Base-by-base conservation (phyloP, 2,329 filamentous ascomycete genomes). In the Akanthomyces dipterigenus region DNA sequence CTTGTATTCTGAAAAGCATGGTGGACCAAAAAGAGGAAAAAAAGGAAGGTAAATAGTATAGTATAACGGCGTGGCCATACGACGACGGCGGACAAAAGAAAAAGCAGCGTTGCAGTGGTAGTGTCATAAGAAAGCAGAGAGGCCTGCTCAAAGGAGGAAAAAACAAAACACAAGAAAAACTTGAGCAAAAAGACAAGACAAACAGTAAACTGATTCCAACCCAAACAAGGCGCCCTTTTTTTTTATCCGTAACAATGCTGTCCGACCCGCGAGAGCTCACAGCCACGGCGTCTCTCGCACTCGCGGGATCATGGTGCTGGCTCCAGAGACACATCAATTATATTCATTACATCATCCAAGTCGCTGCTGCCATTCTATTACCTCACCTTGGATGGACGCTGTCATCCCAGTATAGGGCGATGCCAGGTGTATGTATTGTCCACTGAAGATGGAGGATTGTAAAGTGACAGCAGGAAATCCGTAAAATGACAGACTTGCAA, bases 221-320 rank as follows among this genome's bases (percentile, higher is more conserved):
- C 54, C 36, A 49, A 42, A 38, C n/a, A 50, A 58, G 45, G 45
- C 45, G 55, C 55, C 38, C 40, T 42, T 58, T 58, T 55, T 58
- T 14, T 58, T 58, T 50, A 26, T 9, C 55, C 43, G 20, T 28
- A 50, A 42, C 18, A 49, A 58, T 50, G 46, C 55, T 50, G 16
- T 50, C n/a, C 24, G 34, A 31, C 28, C 45, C 14, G 34, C 55
- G 45, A 42, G 45, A 58, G 34, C 55, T 58, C 36, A 22, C 31
- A 20, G 34, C 31, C 3, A 26, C 31, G 6, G 18, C 42, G 5
- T 18, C 31, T 36, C 42, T 36, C 42, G 54, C 54, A 46, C 38
- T 31, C 53, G 24, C 53, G 28, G 28, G 20, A n/a, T 28, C 14
- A 45, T 31, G 38, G 38, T 34, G 3, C 14, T 22, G 12, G 38